Evolutionary conservation across 305 asterid genomes (phyloP), one percentile per base, ranked within the genome.

Genomic region (Rubia occidens): DNA sequence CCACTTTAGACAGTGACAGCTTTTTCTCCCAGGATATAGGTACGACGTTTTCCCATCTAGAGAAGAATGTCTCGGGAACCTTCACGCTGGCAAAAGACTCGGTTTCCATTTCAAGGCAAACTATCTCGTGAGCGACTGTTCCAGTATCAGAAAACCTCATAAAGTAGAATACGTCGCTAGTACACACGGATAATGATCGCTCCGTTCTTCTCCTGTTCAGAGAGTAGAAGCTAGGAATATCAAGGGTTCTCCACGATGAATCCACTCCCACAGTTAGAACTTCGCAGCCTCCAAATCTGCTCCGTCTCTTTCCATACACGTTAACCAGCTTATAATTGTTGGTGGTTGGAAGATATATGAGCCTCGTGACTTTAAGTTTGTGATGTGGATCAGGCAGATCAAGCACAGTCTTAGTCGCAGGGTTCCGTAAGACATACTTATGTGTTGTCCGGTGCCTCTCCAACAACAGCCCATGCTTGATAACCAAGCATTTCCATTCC

Each of bases 71-170:
- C 1, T 7, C 6, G 0, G 71, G 77, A 20, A 45, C 59, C 49
- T 68, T 21, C 8, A 68, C 11, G 5, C 6, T 39, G 3, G 14
- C 59, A 11, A 18, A 49, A 14, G 4, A 5, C 68, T 74, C 79
- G 7, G 24, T 71, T 51, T 53, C 24, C 70, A 71, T 39, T 13
- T 76, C 73, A 55, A 71, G 32, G 11, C 64, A 71, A 71, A 71
- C 49, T 24, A 76, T 8, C 20, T 67, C 66, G 5, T 42, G 64
- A 6, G 49, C 68, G 44, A 49, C 32, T 24, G 21, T 64, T 18
- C 51, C 69, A 20, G n/a, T 18, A 14, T 24, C 8, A 29, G 39
- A 65, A 24, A 63, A 39, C 39, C 55, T 70, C 11, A 53, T 7
- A 37, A 53, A 24, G 43, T 58, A 76, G 68, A 24, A 40, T n/a